Percentiles rank a stretch among this genome's conserved stretches.
These are phyloP conservation scores for Sungouiozyma intestinalis DNA, from an alignment of 805 yeast species.

Conservation along the genomic window DNA sequence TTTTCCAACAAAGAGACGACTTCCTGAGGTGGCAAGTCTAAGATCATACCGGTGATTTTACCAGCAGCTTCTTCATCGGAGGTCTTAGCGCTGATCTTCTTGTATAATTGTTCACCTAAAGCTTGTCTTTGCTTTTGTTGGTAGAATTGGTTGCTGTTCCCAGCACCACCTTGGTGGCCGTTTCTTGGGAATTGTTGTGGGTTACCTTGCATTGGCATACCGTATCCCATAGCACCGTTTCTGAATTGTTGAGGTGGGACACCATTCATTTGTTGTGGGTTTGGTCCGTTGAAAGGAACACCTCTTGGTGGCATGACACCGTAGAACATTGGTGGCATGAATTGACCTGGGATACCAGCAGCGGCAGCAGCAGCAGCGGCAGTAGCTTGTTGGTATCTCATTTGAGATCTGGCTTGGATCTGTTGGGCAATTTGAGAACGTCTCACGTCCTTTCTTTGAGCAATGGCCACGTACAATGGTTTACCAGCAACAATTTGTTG, in stretches of 20 bases:
- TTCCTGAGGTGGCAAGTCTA: slow-evolving; percentile 89
- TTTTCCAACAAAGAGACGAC: slow-evolving; percentile 81
- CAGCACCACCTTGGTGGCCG: slow-evolving; percentile 6
- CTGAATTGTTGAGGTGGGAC: slow-evolving; percentile 56
- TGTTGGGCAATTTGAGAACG: slow-evolving; percentile 95
- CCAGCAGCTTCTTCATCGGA: slow-evolving; percentile 93
- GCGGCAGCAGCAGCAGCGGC: slow-evolving; percentile 35
- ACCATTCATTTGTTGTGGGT: slow-evolving; percentile 70
- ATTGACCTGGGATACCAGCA: slow-evolving; percentile 32
- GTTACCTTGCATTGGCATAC: slow-evolving; percentile 67
- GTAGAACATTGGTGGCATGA: slow-evolving; percentile 33
- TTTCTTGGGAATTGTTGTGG: slow-evolving; percentile 45
- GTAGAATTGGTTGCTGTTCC: slow-evolving; percentile 37
- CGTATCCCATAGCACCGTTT: slow-evolving; percentile 70
- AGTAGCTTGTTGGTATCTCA: slow-evolving; percentile 96
- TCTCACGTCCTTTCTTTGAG: slow-evolving; percentile 98
- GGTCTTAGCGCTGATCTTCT: slow-evolving; percentile 79
- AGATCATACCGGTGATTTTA: slow-evolving; percentile 97
- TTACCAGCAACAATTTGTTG: slow-evolving; percentile 90
- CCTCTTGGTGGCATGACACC: slow-evolving; percentile 72
- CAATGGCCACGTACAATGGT: slow-evolving; percentile 96
- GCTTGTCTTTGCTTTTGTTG: slow-evolving; percentile 94
- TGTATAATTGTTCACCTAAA: slow-evolving; percentile 94
- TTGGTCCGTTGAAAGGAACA: slow-evolving; percentile 67
- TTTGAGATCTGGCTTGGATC: slow-evolving; percentile 94